Conservation (phyloP, 179 eudicot species). For the Amaranthus tricolor region DNA sequence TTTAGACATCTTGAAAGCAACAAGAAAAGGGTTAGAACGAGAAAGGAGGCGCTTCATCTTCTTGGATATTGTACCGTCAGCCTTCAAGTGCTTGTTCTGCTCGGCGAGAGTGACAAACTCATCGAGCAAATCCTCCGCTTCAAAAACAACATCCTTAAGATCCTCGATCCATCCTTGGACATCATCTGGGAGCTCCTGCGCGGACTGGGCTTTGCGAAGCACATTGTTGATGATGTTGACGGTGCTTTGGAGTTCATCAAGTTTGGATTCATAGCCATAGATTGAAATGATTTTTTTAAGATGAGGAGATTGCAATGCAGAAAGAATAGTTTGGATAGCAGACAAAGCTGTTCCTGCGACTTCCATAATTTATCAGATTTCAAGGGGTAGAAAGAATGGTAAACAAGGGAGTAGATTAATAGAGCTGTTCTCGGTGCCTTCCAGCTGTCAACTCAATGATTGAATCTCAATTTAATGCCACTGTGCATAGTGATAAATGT, state of each 20-base stretch:
- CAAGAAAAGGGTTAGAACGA: neutral
- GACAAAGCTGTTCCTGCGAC: neutral
- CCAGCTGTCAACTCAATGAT: no score
- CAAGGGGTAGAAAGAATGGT: no score
- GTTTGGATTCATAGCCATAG: neutral
- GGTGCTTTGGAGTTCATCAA: neutral
- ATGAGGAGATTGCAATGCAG: neutral
- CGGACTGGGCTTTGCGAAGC: slow-evolving; percentile 2
- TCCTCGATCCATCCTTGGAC: neutral
- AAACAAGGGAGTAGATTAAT: no score
- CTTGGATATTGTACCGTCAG: no score
- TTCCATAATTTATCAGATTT: neutral
- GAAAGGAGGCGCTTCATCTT: slow-evolving; percentile 16
- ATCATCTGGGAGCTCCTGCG: neutral
- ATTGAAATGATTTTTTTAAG: neutral
- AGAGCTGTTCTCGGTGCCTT: no score
- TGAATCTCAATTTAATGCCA: no score
- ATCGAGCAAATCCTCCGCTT: no score
- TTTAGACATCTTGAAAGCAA: neutral
- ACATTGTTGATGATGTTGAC: slow-evolving; percentile 2
- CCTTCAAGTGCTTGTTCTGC: no score
- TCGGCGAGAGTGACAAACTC: no score
- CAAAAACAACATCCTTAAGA: no score
- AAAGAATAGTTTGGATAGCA: neutral
- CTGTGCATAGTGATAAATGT: no score